phyloP scores from a whole-genome alignment of 2,329 filamentous ascomycete genomes.

The Aspergillus alliaceus region DNA sequence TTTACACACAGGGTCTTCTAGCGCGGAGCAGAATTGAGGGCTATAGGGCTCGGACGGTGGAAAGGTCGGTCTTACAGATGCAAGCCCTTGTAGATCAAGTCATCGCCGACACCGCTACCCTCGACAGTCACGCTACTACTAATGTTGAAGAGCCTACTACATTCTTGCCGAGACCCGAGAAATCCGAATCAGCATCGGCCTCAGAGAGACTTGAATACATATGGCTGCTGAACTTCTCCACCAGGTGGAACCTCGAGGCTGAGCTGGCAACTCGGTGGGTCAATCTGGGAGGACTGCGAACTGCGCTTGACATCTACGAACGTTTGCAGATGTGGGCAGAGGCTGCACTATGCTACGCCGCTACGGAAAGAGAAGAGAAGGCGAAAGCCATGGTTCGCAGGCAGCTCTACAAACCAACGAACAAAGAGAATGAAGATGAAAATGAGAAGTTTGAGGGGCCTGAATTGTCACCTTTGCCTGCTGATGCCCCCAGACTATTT shows the following conservation, averaged over 20 bases:
- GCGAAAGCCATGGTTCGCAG: conserved; percentile 74
- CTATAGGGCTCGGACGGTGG: conserved; percentile 81
- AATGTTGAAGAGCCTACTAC: conserved; percentile 60
- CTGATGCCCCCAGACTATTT: conserved; percentile 82
- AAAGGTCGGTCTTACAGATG: conserved; percentile 85
- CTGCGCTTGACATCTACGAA: conserved; percentile 94
- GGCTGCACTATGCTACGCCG: conserved; percentile 83
- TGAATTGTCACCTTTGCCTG: conserved; percentile 68
- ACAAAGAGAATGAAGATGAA: conserved; percentile 48
- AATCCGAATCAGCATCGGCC: conserved; percentile 71
- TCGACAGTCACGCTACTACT: conserved; percentile 37
- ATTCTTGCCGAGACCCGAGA: conserved; percentile 76
- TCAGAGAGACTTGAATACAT: conserved; percentile 78
- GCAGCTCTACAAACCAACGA: conserved; percentile 71
- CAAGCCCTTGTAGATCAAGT: conserved; percentile 96
- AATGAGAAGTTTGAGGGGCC: conserved; percentile 63
- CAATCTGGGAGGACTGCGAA: conserved; percentile 78
- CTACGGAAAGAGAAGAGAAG: conserved; percentile 77
- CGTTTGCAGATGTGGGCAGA: conserved; percentile 92
- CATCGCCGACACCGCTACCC: conserved; percentile 72
- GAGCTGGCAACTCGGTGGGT: conserved; percentile 95
- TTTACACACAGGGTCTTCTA: conserved; percentile 90
- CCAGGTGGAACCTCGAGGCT: conserved; percentile 89
- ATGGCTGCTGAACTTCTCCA: conserved; percentile 78
- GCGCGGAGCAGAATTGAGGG: conserved; percentile 88